phyloP scores from a whole-genome alignment of 805 yeast species.

The Danielia reshetovae region DNA sequence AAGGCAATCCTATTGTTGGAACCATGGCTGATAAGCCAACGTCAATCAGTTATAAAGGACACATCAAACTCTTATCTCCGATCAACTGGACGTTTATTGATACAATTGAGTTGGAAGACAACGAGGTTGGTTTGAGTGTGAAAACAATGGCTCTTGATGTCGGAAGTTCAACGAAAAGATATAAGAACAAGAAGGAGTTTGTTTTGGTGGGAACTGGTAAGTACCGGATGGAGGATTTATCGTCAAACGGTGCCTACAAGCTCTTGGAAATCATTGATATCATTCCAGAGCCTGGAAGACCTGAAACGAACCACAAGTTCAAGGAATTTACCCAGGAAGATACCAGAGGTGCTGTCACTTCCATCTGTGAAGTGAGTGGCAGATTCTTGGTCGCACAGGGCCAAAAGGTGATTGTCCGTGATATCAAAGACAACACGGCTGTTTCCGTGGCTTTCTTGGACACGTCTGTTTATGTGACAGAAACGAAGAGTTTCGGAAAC shows the following conservation, averaged over 20 bases:
- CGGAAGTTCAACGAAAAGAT: conserved; percentile 37
- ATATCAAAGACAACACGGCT: conserved; percentile 80
- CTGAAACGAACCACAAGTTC: conserved; percentile 76
- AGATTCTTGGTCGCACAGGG: conserved; percentile 83
- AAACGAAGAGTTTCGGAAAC: conserved; percentile 79
- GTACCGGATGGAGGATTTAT: conserved; percentile 73
- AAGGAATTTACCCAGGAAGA: conserved; percentile 70
- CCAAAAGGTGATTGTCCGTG: conserved; percentile 74
- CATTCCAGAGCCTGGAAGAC: conserved; percentile 84
- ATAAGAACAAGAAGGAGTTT: conserved; percentile 56
- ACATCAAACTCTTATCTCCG: conserved; percentile 66
- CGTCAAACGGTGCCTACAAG: conserved; percentile 74
- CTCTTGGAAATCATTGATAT: conserved; percentile 74
- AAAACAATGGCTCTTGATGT: conserved; percentile 50
- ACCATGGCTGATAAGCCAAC: conserved; percentile 45
- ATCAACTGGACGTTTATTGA: conserved; percentile 75
- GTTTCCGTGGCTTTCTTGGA: conserved; percentile 94
- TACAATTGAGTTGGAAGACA: conserved; percentile 56
- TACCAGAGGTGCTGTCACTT: conserved; percentile 78
- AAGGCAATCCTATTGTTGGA: conserved; percentile 61
- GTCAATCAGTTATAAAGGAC: conserved; percentile 57
- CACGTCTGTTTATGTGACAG: conserved; percentile 73
- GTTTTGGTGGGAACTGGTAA: conserved; percentile 77
- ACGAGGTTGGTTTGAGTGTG: conserved; percentile 60
- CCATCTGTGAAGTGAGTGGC: conserved; percentile 77